Conservation (phyloP, 176 grass and related monocot genomes). For the Oryza punctata region DNA sequence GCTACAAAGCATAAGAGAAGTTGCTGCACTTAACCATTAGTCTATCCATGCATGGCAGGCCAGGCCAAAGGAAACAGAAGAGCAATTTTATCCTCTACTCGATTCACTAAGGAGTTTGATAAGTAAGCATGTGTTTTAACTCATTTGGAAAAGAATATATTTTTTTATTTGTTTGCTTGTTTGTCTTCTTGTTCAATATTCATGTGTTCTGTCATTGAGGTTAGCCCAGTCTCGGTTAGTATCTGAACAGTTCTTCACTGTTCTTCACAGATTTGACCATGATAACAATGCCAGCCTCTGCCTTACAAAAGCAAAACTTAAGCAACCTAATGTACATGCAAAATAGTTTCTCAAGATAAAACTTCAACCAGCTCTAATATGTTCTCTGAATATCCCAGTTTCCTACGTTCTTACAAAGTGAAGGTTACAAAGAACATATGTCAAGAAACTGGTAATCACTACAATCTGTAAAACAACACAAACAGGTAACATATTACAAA, state of each 20-base stretch:
- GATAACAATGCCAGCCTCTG: not conserved
- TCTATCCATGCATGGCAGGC: not conserved
- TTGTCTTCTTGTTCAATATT: not conserved
- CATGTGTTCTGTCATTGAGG: not conserved
- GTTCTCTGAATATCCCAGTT: not conserved
- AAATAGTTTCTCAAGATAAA: not conserved
- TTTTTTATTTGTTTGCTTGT: not conserved
- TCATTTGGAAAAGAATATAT: not conserved
- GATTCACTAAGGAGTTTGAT: constrained; percentile 16
- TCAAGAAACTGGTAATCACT: not conserved
- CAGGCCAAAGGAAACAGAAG: not conserved
- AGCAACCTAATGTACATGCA: not conserved
- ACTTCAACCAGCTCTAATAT: constrained; percentile 11
- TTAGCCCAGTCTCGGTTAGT: not conserved
- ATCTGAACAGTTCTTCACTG: not conserved
- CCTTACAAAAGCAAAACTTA: constrained; percentile 8
- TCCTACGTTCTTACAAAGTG: constrained; percentile 2
- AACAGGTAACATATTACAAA: constrained; percentile 3
- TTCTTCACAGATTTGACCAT: constrained; percentile 4
- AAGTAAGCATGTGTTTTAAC: constrained; percentile 3
- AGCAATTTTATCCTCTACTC: not conserved
- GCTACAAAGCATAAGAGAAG: not conserved
- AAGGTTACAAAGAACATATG: not conserved
- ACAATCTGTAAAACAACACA: constrained; percentile 14
- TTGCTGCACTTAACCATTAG: constrained; percentile 5